These are phyloP conservation scores for Xenosphaeropsis pyriputrescens DNA, from an alignment of 2,329 filamentous ascomycete genomes.

Conservation along the genomic window DNA sequence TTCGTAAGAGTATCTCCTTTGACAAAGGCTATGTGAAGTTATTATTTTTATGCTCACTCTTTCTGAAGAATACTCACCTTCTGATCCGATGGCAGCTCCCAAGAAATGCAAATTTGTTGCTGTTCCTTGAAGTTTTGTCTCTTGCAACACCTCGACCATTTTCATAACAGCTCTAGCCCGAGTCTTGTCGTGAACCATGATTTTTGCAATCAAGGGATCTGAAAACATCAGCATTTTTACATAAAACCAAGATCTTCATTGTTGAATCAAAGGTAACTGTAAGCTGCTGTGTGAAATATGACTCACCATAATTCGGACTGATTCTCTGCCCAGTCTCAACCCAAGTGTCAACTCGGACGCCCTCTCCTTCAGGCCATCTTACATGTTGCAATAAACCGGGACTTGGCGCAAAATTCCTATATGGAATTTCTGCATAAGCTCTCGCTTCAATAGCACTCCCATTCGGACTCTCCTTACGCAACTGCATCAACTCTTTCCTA, in stretches of 20 bases:
- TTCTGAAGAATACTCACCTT: not conserved
- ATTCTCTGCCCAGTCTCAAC: constrained; percentile 57
- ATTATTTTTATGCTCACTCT: constrained; percentile 6
- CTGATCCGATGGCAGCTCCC: constrained; percentile 31
- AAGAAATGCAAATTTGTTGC: constrained; percentile 41
- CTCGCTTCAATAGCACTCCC: constrained; percentile 58
- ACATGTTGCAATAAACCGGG: constrained; percentile 19
- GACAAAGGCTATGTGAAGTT: constrained; percentile 1
- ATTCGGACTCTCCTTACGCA: constrained; percentile 25
- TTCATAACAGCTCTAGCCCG: constrained; percentile 49
- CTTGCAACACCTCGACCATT: constrained; percentile 41
- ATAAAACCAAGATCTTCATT: not conserved
- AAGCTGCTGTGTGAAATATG: too few relatives aligned
- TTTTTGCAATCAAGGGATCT: constrained; percentile 59
- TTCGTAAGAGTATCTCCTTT: constrained; percentile 22
- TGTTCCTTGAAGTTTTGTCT: constrained; percentile 35
- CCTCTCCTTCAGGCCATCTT: constrained; percentile 13
- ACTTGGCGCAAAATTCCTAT: constrained; percentile 44
- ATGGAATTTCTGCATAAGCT: constrained; percentile 61
- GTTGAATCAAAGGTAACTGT: too few relatives aligned
- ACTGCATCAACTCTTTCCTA: constrained; percentile 24
- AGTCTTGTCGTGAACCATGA: constrained; percentile 46
- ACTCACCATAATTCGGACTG: constrained; percentile 48
- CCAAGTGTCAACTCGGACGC: constrained; percentile 50
- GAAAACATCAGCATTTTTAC: not conserved